Percentiles rank a stretch among this genome's conserved stretches.
These are phyloP conservation scores for Metschnikowia vanudenii DNA, from an alignment of 805 yeast species.

Conservation along the genomic window DNA sequence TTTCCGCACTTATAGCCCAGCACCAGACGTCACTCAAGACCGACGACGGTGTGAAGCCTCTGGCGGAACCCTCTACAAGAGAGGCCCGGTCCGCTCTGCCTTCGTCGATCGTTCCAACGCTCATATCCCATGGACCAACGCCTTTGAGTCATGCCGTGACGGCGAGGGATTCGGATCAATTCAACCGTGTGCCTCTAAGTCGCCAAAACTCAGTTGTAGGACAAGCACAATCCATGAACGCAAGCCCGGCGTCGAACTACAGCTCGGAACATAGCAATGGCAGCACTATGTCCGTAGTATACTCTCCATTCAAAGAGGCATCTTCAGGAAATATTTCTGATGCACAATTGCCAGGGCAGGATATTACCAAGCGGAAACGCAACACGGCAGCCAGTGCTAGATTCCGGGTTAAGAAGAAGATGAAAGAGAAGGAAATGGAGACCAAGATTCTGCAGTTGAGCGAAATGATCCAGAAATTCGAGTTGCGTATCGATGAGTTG, in stretches of 20 bases:
- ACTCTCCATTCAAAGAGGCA: constrained; percentile 1
- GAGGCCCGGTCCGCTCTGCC: background rate
- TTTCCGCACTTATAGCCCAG: constrained; percentile 71
- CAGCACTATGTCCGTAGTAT: constrained; percentile 9
- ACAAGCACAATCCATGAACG: constrained; percentile 1
- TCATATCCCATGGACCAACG: background rate
- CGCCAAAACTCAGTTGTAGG: background rate
- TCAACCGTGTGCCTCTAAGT: background rate
- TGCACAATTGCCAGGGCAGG: background rate
- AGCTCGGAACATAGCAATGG: constrained; percentile 16
- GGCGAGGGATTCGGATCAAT: background rate
- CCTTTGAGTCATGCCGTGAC: background rate
- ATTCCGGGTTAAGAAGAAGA: constrained; percentile 60
- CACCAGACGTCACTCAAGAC: constrained; percentile 42
- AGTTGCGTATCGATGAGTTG: constrained; percentile 47
- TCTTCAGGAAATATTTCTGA: background rate
- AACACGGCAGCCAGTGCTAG: constrained; percentile 68
- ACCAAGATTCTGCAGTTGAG: constrained; percentile 41
- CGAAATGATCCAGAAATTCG: constrained; percentile 45
- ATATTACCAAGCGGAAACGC: constrained; percentile 44
- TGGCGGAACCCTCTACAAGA: background rate
- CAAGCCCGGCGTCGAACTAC: constrained; percentile 17
- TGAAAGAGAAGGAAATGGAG: constrained; percentile 60
- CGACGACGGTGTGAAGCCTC: background rate
- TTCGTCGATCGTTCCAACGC: constrained; percentile 2